Percentiles rank a stretch among this genome's conserved stretches.
These are phyloP conservation scores for Boechera divaricarpa DNA, from an alignment of 345 rosid genomes.

Conservation along the genomic window DNA sequence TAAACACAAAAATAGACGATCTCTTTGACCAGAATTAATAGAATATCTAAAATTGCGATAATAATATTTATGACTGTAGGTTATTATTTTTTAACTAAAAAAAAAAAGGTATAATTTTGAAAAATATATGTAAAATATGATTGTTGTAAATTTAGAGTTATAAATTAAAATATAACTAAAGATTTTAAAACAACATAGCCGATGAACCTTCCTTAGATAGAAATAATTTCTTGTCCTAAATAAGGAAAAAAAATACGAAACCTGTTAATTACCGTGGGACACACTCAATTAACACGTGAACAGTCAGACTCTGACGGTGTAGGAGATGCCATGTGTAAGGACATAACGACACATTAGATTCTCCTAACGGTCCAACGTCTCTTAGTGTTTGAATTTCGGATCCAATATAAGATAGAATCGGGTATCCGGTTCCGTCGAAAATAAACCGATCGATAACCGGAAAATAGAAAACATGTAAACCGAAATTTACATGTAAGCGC, in stretches of 20 bases:
- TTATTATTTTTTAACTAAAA: no score
- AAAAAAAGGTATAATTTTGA: no score
- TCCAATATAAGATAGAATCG: background rate
- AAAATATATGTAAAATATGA: no score
- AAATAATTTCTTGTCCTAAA: background rate
- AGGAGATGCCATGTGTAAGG: constrained; percentile 15
- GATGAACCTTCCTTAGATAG: background rate
- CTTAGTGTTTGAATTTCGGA: background rate
- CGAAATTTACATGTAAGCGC: background rate
- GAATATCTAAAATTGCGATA: background rate
- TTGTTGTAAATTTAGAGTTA: no score
- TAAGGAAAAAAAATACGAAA: background rate
- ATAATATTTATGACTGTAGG: no score
- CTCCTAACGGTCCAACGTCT: constrained; percentile 26
- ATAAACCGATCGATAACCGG: constrained; percentile 26
- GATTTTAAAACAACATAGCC: no score
- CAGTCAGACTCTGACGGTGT: constrained; percentile 28
- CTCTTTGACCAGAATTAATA: no score
- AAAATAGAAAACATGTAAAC: constrained; percentile 1
- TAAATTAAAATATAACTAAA: no score
- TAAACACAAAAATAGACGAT: no score
- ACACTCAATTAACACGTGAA: constrained; percentile 29
- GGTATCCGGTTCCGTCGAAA: constrained; percentile 1
- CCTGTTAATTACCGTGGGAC: constrained; percentile 32
- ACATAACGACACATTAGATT: constrained; percentile 34